Evolutionary conservation across 768 basidiomycete species (phyloP), one percentile per base, ranked within the genome.

Genomic region (Lentinula edodes): DNA sequence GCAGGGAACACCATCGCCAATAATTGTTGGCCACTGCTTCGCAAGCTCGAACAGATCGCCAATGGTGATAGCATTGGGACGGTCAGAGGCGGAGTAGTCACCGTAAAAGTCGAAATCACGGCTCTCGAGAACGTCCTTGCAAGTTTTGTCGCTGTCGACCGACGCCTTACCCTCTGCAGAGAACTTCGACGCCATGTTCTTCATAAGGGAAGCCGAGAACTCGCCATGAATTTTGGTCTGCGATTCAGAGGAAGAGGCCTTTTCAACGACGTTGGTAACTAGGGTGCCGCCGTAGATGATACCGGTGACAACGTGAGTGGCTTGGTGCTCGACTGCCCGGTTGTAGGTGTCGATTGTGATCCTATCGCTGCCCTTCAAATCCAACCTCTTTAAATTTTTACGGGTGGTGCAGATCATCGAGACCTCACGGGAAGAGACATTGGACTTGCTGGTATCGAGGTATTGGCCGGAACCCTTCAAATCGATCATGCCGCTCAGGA

Each of bases 271-370:
- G 46, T 48, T 48, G 18, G 62, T 64, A 32, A 66, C 60, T 13
- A 64, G 48, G 50, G 60, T 64, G 35, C 65, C 61, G 16, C 65
- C 65, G 46, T 57, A 66, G 35, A 56, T 52, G 55, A 66, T 66
- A 39, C 60, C 61, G 5, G 65, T 66, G 52, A 66, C 52, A 52
- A 66, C 64, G 35, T 66, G 65, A 32, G 64, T 66, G 51, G 65
- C 65, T 35, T 58, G 53, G 12, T 46, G 43, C 45, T 55, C 20
- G 28, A 43, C 15, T 43, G 59, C 48, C 28, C 52, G 53, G 6
- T 64, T 45, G 38, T 16, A 64, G 23, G 39, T 61, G 61, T 16
- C 18, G 8, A 23, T 20, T 10, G 46, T 48, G 7, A 48, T 48
- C 18, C 18, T 48, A 12, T 48, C 46, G 18, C 18, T 48, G 7